Percentiles rank a stretch among this genome's conserved stretches.
These are phyloP conservation scores for Collybia nuda DNA, from an alignment of 768 basidiomycete species.

Conservation along the genomic window DNA sequence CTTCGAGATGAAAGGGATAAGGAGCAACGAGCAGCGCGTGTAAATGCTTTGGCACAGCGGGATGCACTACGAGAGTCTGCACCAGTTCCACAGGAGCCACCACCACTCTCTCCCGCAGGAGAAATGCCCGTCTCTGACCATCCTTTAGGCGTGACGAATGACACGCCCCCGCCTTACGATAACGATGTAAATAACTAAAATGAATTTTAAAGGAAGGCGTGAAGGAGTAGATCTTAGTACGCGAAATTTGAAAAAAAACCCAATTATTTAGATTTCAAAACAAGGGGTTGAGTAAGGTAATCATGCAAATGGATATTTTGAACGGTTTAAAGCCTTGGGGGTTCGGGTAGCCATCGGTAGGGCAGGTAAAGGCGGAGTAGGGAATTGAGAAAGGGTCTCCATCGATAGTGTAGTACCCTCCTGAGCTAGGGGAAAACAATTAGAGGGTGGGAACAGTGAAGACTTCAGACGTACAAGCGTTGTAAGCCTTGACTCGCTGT, in stretches of 20 bases:
- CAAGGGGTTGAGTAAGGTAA: background rate
- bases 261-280: background rate
- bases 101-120: constrained; percentile 16
- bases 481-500: constrained; percentile 31
- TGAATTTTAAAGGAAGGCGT: too few species aligned
- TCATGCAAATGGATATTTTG: constrained; percentile 9
- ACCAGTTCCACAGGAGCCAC: background rate
- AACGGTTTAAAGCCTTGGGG: constrained; percentile 15
- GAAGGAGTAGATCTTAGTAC: too few species aligned
- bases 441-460: background rate
- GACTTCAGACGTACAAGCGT: constrained; percentile 15
- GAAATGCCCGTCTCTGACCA: constrained; percentile 40
- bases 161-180: constrained; percentile 17
- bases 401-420: constrained; percentile 14
- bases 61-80: constrained; percentile 11
- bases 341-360: constrained; percentile 25
- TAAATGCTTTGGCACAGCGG: constrained; percentile 18
- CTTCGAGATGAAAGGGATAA: constrained; percentile 60
- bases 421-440: constrained; percentile 5
- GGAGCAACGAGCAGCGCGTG: constrained; percentile 43
- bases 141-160: constrained; percentile 18
- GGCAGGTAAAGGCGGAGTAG: constrained; percentile 31
- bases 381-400: constrained; percentile 34
- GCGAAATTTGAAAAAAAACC: too few species aligned
- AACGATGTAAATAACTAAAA: too few species aligned